Evolutionary conservation across 768 basidiomycete species (phyloP), one percentile per base, ranked within the genome.

Genomic region (Russula lepida): DNA sequence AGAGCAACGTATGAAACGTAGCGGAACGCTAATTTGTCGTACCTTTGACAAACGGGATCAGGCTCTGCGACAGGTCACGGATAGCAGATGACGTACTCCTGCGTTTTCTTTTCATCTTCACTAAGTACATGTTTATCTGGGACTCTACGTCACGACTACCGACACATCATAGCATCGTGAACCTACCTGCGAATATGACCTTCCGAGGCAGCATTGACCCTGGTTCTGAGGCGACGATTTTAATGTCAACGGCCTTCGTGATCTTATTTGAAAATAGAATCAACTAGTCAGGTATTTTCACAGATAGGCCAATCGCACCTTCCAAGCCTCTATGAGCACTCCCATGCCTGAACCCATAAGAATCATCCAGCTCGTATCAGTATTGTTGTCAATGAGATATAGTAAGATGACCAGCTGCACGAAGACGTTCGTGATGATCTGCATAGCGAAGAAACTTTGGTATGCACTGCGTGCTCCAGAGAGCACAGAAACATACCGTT

Each of bases 321-420:
- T 98, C 95, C 94, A 98, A 2, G 91, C 93, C 74, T 98, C 95
- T 59, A 92, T 84, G 32, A 90, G 67, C 46, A 90, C 81, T 46
- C 91, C 89, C 71, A 84, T 81, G 11, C 89, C 91, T 58, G 89
- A 91, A 4, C 89, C 86, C 72, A 93, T 81, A 27, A 98, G 80
- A 72, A 98, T 98, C 92, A 98, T 98, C 88, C 92, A 95, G 68
- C 88, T 92, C 32, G 95, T 99, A 71, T 98, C 90, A 56, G 91
- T 86, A 67, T 90, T 92, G 72, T 94, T 95, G 75, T 97, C 95
- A 68, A 95, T 85, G 67, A 98, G 86, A 74, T 97, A 98, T 21
- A 98, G 79, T 33, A 95, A 77, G 68, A 97, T 86, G 68, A 98
- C 78, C 30, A 88, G 72, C 77, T 95, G 90, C n/a, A 94, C 89